Conservation (phyloP, 2,329 filamentous ascomycete genomes). For the Aspergillus felis region DNA sequence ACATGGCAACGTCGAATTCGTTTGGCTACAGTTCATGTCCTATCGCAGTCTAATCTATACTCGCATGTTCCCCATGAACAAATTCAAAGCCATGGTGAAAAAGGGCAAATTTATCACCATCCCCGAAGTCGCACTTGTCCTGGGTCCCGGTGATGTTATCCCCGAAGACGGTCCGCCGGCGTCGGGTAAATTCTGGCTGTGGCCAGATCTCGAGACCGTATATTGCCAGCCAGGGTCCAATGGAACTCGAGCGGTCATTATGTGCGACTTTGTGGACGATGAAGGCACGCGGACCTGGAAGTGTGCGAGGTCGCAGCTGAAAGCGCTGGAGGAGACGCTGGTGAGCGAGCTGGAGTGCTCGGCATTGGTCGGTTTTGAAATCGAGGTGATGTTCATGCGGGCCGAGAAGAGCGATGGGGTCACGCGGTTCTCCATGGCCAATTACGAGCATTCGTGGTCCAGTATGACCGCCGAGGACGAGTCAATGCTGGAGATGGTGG, state of each 20-base stretch:
- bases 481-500: slow-evolving; percentile 39
- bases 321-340: not conserved
- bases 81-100: not conserved
- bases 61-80: not conserved
- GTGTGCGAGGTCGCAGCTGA: slow-evolving; percentile 3
- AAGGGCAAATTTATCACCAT: not conserved
- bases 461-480: slow-evolving; percentile 56
- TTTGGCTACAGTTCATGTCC: not conserved
- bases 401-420: slow-evolving; percentile 34
- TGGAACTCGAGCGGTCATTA: slow-evolving; percentile 6
- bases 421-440: slow-evolving; percentile 46
- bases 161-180: not conserved
- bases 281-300: not conserved
- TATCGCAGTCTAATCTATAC: not conserved
- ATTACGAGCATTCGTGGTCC: slow-evolving; percentile 58
- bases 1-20: not conserved
- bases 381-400: slow-evolving; percentile 66
- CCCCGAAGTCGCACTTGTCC: not conserved
- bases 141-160: slow-evolving; percentile 4
- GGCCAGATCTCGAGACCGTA: slow-evolving; percentile 5
- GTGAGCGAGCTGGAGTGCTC: not conserved
- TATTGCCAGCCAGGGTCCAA: slow-evolving; percentile 7
- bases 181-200: slow-evolving; percentile 3
- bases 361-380: slow-evolving; percentile 65
- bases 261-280: slow-evolving; percentile 2